Evolutionary conservation across 345 rosid genomes (phyloP).

Genomic region (Moringa oleifera): DNA sequence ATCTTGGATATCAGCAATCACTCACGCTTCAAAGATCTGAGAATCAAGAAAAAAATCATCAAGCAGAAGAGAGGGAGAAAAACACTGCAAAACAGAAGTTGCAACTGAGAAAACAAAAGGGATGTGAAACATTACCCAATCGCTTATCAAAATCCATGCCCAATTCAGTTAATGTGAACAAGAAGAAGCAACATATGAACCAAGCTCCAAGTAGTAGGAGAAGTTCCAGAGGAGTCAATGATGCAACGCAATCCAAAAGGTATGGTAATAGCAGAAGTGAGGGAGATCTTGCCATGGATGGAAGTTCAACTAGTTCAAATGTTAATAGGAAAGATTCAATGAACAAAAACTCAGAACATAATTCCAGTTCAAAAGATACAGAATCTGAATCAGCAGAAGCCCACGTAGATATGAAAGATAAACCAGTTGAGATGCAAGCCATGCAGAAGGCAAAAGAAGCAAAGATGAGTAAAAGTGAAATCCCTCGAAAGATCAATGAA

Average conservation of each 20-base stretch:
- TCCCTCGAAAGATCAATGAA: constrained; percentile 35
- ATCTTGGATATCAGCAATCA: constrained; percentile 22
- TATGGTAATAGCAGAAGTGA: constrained; percentile 16
- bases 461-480: constrained; percentile 24
- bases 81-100: constrained; percentile 31
- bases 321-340: constrained; percentile 18
- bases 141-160: constrained; percentile 20
- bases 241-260: constrained; percentile 19
- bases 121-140: constrained; percentile 21
- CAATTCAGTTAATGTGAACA: constrained; percentile 24
- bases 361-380: constrained; percentile 14
- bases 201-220: constrained; percentile 32
- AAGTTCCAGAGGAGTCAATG: constrained; percentile 22
- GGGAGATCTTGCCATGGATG: constrained; percentile 13
- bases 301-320: constrained; percentile 13
- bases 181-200: constrained; percentile 22
- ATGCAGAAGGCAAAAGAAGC: constrained; percentile 22
- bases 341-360: constrained; percentile 14
- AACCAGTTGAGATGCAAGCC: constrained; percentile 20
- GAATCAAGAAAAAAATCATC: constrained; percentile 21
- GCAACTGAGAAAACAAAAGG: constrained; percentile 24
- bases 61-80: constrained; percentile 21
- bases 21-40: constrained; percentile 19
- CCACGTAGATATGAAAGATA: constrained; percentile 19
- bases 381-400: constrained; percentile 23